A percentile compares a stretch with the other conserved stretches of the same genome.
Conservation (phyloP, 1,284 basidiomycete species). For the Neonothopanus nambi region DNA sequence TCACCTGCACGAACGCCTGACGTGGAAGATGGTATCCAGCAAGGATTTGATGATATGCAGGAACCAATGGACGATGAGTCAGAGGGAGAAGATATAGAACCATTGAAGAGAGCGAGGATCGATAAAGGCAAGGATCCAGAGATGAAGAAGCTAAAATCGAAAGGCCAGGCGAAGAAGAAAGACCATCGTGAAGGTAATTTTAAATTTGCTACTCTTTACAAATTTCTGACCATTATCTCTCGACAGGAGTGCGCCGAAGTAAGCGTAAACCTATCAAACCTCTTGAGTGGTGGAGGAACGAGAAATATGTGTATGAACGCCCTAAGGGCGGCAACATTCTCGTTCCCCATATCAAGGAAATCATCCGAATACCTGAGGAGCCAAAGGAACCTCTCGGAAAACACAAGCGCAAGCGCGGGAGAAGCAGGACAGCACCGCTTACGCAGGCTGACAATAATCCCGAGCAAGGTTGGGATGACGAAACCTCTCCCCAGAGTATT, state of each 20-base stretch:
- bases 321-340: slow-evolving; percentile 52
- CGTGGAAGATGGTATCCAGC: slow-evolving; percentile 31
- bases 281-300: slow-evolving; percentile 92
- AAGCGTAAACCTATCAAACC: slow-evolving; percentile 74
- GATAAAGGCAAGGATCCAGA: slow-evolving; percentile 32
- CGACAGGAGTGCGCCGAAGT: slow-evolving; percentile 73
- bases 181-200: slow-evolving; percentile 34
- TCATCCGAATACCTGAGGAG: slow-evolving; percentile 78
- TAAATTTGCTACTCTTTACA: background rate
- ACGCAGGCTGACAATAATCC: slow-evolving; percentile 45
- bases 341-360: slow-evolving; percentile 82
- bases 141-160: slow-evolving; percentile 3
- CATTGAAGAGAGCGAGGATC: slow-evolving; percentile 30
- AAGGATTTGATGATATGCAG: slow-evolving; percentile 42
- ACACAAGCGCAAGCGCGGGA: slow-evolving; percentile 37
- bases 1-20: slow-evolving; percentile 25
- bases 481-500: slow-evolving; percentile 67
- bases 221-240: slow-evolving; percentile 26
- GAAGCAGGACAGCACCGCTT: slow-evolving; percentile 39
- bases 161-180: slow-evolving; percentile 36
- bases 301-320: slow-evolving; percentile 82
- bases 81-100: slow-evolving; percentile 43
- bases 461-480: slow-evolving; percentile 87
- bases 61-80: too few relatives aligned
- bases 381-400: slow-evolving; percentile 55